phyloP scores from a whole-genome alignment of 2,329 filamentous ascomycete genomes.

The Pseudogymnoascus sp. region DNA sequence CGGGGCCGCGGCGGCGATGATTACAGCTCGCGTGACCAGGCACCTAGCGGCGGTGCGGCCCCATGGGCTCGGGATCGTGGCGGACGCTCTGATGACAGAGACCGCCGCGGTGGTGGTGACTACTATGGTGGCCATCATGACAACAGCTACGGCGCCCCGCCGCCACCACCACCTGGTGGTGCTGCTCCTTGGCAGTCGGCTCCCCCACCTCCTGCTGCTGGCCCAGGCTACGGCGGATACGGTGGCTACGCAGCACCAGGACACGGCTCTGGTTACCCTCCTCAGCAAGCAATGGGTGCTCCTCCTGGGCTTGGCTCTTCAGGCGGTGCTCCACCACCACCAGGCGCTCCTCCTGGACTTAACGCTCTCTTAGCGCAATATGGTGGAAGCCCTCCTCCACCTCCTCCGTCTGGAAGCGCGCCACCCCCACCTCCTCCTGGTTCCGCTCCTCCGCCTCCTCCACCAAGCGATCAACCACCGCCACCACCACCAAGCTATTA shows the following conservation, averaged over 20 bases:
- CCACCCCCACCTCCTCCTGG: conserved; percentile 58
- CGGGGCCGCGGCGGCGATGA: conserved; percentile 35
- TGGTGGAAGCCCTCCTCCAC: conserved; percentile 40
- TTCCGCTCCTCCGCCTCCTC: conserved; percentile 54
- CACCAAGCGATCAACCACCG: conserved; percentile 52
- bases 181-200: conserved; percentile 41
- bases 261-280: conserved; percentile 36
- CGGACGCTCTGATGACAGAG: conserved; percentile 41
- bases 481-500: conserved; percentile 48
- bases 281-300: conserved; percentile 42
- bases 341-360: conserved; percentile 42
- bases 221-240: conserved; percentile 44
- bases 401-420: conserved; percentile 53
- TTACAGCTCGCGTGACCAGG: conserved; percentile 32
- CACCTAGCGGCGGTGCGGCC: conserved; percentile 41
- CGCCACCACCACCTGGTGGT: conserved; percentile 37
- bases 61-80: conserved; percentile 58
- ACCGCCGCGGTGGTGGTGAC: conserved; percentile 41
- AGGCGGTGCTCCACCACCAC: conserved; percentile 36
- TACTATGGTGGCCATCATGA: conserved; percentile 39
- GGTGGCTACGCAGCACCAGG: conserved; percentile 43
- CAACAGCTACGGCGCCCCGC: conserved; percentile 44
- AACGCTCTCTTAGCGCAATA: conserved; percentile 64
- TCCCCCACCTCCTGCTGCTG: conserved; percentile 38
- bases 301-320: conserved; percentile 47